Evolutionary conservation across 176 grass and related monocot species (phyloP).

Genomic region (Tillandsia leiboldiana): DNA sequence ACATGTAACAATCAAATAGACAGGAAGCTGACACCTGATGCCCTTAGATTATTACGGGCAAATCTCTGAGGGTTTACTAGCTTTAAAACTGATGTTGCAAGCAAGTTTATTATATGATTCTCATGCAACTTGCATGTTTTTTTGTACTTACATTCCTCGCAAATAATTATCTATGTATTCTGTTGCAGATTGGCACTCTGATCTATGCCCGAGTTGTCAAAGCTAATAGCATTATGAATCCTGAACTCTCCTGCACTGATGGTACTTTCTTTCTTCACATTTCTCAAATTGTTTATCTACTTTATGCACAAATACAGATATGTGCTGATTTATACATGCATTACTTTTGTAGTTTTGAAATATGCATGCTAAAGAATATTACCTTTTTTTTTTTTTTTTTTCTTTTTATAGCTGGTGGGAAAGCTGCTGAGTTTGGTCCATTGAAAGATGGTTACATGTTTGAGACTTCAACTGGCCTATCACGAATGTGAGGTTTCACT

Average conservation of each 20-base stretch:
- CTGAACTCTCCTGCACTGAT: slow-evolving; percentile 94
- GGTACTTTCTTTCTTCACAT: slow-evolving; percentile 30
- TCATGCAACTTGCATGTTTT: slow-evolving; percentile 10
- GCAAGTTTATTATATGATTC: slow-evolving; percentile 10
- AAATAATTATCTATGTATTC: slow-evolving; percentile 11
- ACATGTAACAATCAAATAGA: too few relatives aligned
- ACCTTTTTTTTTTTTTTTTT: slow-evolving; percentile 13
- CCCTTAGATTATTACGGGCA: too few relatives aligned
- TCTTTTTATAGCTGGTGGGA: slow-evolving; percentile 47
- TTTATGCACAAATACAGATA: not conserved
- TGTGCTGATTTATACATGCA: not conserved
- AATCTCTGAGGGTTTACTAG: not conserved
- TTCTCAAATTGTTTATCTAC: not conserved
- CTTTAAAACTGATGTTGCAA: not conserved
- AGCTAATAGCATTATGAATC: slow-evolving; percentile 86
- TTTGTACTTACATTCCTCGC: not conserved
- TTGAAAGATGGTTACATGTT: slow-evolving; percentile 83
- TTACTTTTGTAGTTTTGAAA: slow-evolving; percentile 1
- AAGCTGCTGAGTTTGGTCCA: slow-evolving; percentile 74
- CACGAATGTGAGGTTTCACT: slow-evolving; percentile 66
- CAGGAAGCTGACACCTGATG: too few relatives aligned
- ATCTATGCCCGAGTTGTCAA: slow-evolving; percentile 89
- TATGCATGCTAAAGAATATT: not conserved
- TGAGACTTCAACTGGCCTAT: slow-evolving; percentile 83
- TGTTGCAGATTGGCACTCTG: slow-evolving; percentile 71